Evolutionary conservation across 1,284 basidiomycete species (phyloP).

Genomic region (Athelia psychrophila): DNA sequence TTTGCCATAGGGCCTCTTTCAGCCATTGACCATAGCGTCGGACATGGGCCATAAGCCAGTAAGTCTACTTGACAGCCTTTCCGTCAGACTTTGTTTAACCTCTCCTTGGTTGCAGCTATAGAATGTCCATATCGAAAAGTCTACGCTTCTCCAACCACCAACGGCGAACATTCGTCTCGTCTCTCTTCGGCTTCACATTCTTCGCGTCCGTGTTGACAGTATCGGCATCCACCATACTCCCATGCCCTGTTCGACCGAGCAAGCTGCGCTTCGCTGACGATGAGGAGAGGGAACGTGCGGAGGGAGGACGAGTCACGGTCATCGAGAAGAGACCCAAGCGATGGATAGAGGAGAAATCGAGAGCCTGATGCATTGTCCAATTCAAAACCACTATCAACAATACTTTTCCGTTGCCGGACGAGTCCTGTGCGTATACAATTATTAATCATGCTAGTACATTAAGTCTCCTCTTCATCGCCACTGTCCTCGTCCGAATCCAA

Average conservation of each 20-base stretch:
- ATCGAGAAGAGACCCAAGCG: slow-evolving; percentile 64
- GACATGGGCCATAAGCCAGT: neutral
- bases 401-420: neutral
- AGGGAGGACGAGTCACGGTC: slow-evolving; percentile 36
- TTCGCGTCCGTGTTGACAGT: slow-evolving; percentile 75
- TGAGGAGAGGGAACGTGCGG: slow-evolving; percentile 21
- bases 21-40: neutral
- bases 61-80: neutral
- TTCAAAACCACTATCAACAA: slow-evolving; percentile 4
- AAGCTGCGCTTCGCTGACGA: slow-evolving; percentile 49
- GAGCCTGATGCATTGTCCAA: slow-evolving; percentile 24
- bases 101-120: slow-evolving; percentile 20
- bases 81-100: neutral
- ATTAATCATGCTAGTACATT: neutral
- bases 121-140: slow-evolving; percentile 54
- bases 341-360: slow-evolving; percentile 73
- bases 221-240: slow-evolving; percentile 73
- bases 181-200: slow-evolving; percentile 77
- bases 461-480: slow-evolving; percentile 17
- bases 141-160: slow-evolving; percentile 58
- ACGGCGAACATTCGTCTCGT: slow-evolving; percentile 70
- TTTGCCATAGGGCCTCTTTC: neutral
- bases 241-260: slow-evolving; percentile 65
- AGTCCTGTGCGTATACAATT: too few relatives aligned
- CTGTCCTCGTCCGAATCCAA: slow-evolving; percentile 40